phyloP scores from a whole-genome alignment of 257 asterid species.

The Scutellaria baicalensis region DNA sequence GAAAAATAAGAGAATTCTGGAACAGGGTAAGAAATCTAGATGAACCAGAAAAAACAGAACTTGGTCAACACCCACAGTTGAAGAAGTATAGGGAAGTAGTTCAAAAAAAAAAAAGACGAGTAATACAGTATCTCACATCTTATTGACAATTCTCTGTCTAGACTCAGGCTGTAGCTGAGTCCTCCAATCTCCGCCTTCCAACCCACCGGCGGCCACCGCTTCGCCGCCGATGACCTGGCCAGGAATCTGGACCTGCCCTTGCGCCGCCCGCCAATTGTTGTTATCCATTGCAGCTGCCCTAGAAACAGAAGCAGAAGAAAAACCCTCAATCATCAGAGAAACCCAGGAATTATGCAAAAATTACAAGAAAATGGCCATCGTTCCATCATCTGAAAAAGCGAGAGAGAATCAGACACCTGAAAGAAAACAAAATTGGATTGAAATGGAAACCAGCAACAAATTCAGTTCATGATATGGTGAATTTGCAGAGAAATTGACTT shows the following conservation, averaged over 20 bases:
- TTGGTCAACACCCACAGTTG: background rate
- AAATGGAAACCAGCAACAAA: background rate
- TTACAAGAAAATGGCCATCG: background rate
- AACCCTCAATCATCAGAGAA: background rate
- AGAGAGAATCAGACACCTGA: background rate
- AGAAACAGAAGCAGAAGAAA: background rate
- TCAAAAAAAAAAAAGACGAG: background rate
- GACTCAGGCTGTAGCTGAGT: slow-evolving; percentile 53
- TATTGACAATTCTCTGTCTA: slow-evolving; percentile 68
- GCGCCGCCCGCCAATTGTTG: slow-evolving; percentile 55
- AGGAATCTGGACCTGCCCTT: slow-evolving; percentile 44
- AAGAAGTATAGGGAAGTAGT: background rate
- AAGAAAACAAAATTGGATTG: background rate
- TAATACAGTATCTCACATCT: slow-evolving; percentile 31
- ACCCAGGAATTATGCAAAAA: background rate
- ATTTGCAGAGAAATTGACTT: slow-evolving; percentile 7
- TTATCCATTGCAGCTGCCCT: slow-evolving; percentile 39
- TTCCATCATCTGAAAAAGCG: background rate
- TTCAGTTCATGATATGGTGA: background rate
- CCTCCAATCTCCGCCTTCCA: slow-evolving; percentile 78
- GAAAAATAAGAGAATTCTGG: background rate
- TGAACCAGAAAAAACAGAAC: background rate
- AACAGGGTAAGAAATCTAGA: background rate
- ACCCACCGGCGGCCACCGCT: slow-evolving; percentile 29
- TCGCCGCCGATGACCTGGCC: slow-evolving; percentile 47